A percentile compares a stretch with the other conserved stretches of the same genome.
These are phyloP conservation scores for Trametes sanguinea DNA, from an alignment of 768 basidiomycete genomes.

Conservation along the genomic window DNA sequence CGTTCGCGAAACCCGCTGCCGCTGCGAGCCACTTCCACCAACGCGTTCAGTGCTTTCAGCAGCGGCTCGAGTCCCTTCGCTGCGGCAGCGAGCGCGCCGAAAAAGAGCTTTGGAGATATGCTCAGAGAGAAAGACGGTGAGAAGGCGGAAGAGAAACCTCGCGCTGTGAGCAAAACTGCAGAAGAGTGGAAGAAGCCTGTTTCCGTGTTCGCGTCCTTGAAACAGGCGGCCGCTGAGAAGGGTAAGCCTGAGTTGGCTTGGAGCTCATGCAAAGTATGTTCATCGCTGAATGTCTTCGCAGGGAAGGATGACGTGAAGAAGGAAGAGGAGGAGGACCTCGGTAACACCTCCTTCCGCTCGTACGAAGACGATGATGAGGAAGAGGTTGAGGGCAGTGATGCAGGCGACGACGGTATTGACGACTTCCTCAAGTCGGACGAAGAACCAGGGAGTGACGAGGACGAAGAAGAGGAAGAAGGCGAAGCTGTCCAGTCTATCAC, in stretches of 20 bases:
- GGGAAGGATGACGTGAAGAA: background rate
- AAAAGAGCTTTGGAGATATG: constrained; percentile 63
- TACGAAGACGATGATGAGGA: constrained; percentile 16
- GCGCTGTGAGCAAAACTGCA: constrained; percentile 17
- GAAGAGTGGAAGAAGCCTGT: constrained; percentile 25
- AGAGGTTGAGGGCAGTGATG: constrained; percentile 20
- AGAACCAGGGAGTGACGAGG: constrained; percentile 28
- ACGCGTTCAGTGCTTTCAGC: constrained; percentile 44
- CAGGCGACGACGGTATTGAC: constrained; percentile 29
- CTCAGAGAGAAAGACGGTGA: constrained; percentile 41
- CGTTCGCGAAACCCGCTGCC: constrained; percentile 29
- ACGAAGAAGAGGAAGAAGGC: constrained; percentile 31
- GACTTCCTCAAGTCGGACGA: constrained; percentile 33
- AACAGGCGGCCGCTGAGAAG: constrained; percentile 4
- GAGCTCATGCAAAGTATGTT: too few species aligned
- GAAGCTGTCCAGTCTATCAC: constrained; percentile 28
- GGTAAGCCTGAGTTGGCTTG: background rate
- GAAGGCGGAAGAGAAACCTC: constrained; percentile 9
- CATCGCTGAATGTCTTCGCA: too few species aligned
- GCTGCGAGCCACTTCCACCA: constrained; percentile 27
- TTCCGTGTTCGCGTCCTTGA: constrained; percentile 22
- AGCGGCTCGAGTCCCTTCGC: constrained; percentile 43
- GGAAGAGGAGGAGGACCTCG: constrained; percentile 2
- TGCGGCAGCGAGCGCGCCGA: constrained; percentile 34
- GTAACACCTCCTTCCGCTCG: constrained; percentile 4